phyloP scores from a whole-genome alignment of 2,329 filamentous ascomycete species.

The Exophiala lecanii-corni region DNA sequence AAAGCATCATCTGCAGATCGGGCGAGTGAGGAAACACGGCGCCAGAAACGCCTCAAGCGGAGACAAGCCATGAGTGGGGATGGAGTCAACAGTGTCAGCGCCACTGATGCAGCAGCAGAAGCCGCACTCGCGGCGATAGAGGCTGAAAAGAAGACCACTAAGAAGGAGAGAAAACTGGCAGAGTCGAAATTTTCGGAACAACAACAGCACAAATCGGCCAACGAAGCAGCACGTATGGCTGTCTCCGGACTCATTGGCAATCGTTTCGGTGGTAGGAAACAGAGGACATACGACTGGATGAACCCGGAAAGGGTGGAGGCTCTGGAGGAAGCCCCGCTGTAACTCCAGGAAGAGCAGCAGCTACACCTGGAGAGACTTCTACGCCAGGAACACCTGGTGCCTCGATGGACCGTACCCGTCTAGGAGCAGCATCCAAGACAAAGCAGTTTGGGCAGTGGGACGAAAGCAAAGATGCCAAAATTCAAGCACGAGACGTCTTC shows the following conservation, averaged over 20 bases:
- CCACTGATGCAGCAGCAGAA: constrained; percentile 45
- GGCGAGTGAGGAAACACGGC: constrained; percentile 66
- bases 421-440: constrained; percentile 33
- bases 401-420: constrained; percentile 5
- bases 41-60: constrained; percentile 63
- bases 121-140: constrained; percentile 40
- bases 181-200: constrained; percentile 70
- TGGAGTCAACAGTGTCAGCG: constrained; percentile 52
- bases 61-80: constrained; percentile 51
- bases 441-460: constrained; percentile 69
- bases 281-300: constrained; percentile 46
- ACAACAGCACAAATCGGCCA: constrained; percentile 74
- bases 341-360: constrained; percentile 14
- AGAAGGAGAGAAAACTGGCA: constrained; percentile 82
- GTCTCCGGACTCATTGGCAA: constrained; percentile 58
- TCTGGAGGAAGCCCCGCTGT: constrained; percentile 30
- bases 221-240: constrained; percentile 74
- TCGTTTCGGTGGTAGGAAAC: constrained; percentile 40
- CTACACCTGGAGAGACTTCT: constrained; percentile 12
- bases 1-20: constrained; percentile 56
- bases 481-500: constrained; percentile 81
- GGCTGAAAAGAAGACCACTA: constrained; percentile 68
- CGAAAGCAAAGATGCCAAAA: constrained; percentile 71
- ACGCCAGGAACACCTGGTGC: constrained; percentile 18
- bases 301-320: constrained; percentile 32